Evolutionary conservation across 164 flowering plant species (phyloP), one percentile per base, ranked within the genome.

Genomic region (Brasenia schreberi): DNA sequence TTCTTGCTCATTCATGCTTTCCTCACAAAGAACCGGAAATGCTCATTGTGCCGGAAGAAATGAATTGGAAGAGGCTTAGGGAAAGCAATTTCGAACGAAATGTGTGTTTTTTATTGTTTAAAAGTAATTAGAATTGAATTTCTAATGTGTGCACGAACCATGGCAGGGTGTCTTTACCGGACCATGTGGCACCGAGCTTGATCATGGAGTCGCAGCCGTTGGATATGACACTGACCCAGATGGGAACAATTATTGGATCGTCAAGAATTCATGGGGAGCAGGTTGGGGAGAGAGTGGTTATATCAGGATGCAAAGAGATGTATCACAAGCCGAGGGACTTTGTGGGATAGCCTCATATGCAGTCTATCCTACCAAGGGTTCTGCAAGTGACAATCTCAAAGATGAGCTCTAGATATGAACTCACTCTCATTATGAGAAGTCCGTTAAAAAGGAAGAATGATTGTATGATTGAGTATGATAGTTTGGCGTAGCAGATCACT

Each of bases 241-340:
- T 60, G 62, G 68, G 43, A 66, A 61, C 0, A 66, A 66, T 18
- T 66, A 66, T 56, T 66, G 68, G 68, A 10, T 66, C 18, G 68
- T 66, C 14, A 66, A 66, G 49, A 66, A 66, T 53, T 66, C 68
- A 5, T 66, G 68, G 68, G 68, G 68, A 12, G 19, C 9, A 4
- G 11, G 62, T n/a, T 66, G 68, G 68, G 68, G 68, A 19, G 68
- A 66, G 53, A 56, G 33, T 9, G 68, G 68, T 7, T 66, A 58
- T 61, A 66, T 66, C 12, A 66, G 42, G 62, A 66, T 66, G 68
- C 42, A 52, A 5, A 17, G 68, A 5, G 63, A 42, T 4, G 43
- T 53, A 11, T 42, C 18, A 27, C 6, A 59, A 4, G 12, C 19
- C 14, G 68, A 66, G 10, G 68, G 68, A 3, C 68, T 61, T n/a